Evolutionary conservation across 2,329 filamentous ascomycete genomes (phyloP), one percentile per base, ranked within the genome.

Genomic region (Aureobasidium leucospermi): DNA sequence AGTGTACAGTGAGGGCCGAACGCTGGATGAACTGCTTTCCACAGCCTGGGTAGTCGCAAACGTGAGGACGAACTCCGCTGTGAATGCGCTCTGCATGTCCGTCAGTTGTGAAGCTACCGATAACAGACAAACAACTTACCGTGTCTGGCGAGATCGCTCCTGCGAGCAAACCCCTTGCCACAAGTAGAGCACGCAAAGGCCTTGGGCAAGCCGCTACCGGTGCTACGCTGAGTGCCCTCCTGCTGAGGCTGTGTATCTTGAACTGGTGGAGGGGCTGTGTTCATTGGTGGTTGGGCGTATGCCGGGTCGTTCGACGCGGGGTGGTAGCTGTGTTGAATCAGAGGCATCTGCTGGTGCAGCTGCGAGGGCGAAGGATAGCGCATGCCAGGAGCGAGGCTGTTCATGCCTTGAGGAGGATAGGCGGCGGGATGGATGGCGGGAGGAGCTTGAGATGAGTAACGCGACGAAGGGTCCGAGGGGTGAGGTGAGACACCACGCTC

Each of bases 1-100:
- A 87, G 74, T 97, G 94, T 7, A 99, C 94, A 0, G 94, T 99
- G 72, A 99, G 77, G 23, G 94, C 94, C 31, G 92, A 96, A 60
- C 94, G 84, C 74, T 99, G 94, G 67, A 99, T 99, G 72, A 99
- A 99, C 70, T 93, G 89, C 75, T 97, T 99, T 65, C 89, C 89
- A 72, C 94, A 99, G 57, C 85, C 85, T 42, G 87, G 87, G 71
- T 85, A 90, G 68, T 96, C 92, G 75, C 94, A 99, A 52, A 93
- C 87, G 71, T 99, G 94, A 51, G 94, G 94, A 61, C 93, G 82
- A 60, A 92, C 82, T 47, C 93, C 93, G 62, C 86, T 96, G 75
- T 99, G 94, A 65, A 99, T 99, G 47, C 94, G 90, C 76, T 97
- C 93, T 96, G 65, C 42, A 28, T 46, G 38, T 58, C 15, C 16